Conservation (phyloP, 345 rosid genomes). For the Ceriops zippeliana region DNA sequence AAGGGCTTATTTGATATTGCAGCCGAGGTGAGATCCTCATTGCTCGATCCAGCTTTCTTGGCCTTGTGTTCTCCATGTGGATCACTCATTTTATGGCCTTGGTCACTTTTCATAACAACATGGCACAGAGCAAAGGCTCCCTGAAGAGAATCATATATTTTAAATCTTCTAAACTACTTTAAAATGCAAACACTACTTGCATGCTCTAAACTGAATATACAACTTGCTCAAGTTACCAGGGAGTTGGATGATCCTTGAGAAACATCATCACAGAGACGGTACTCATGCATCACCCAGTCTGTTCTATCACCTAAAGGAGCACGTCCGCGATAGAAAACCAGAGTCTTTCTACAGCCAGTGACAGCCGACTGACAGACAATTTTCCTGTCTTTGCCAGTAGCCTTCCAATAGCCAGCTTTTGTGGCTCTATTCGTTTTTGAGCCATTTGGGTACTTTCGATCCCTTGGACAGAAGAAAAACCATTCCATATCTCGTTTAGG, state of each 20-base stretch:
- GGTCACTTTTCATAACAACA: conserved; percentile 58
- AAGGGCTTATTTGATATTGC: conserved; percentile 37
- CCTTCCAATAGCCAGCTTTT: conserved; percentile 90
- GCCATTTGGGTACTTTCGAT: conserved; percentile 80
- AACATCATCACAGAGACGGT: conserved; percentile 60
- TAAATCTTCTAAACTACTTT: neutral
- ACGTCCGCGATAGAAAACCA: conserved; percentile 73
- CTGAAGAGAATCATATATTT: conserved; percentile 22
- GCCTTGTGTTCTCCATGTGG: conserved; percentile 26
- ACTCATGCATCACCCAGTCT: conserved; percentile 85
- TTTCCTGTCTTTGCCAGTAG: conserved; percentile 84
- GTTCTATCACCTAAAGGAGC: conserved; percentile 79
- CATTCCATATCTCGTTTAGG: conserved; percentile 77
- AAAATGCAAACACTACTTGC: neutral
- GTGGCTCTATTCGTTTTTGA: conserved; percentile 84
- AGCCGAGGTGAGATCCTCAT: conserved; percentile 31
- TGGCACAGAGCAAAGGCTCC: conserved; percentile 85
- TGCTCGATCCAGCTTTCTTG: conserved; percentile 35
- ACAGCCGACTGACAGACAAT: conserved; percentile 49
- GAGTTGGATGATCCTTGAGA: conserved; percentile 47
- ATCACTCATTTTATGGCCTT: conserved; percentile 40
- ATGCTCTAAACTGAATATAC: neutral
- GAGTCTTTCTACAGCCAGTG: conserved; percentile 66
- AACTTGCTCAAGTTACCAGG: conserved; percentile 35
- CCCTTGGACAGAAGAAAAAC: conserved; percentile 91